Base-by-base conservation (phyloP, 2,329 filamentous ascomycete genomes). In the Dryadomyces quercus-mongolicae region DNA sequence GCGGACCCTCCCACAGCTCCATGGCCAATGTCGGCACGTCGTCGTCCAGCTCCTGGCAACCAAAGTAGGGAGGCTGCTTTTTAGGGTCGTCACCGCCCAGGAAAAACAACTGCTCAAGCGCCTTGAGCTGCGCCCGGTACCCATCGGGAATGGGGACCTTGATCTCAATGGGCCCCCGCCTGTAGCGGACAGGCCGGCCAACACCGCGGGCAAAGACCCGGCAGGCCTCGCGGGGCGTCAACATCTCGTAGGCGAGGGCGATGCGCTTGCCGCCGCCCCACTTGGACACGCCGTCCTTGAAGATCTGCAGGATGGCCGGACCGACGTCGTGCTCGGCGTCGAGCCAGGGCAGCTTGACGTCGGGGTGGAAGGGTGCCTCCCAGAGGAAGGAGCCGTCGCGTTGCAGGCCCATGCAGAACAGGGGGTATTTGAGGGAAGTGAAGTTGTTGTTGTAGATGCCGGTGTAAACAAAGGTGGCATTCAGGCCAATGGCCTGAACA, bases 391-490 rank as follows among this genome's bases (percentile, higher is more conserved):
- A 90, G 18, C 88, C 90, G 62, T 96, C 89, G 1, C 75, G 68
- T 68, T 89, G 84, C 49, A 95, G 73, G 59, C 94, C 89, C 86
- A 96, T 95, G 71, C 91, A 93, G 72, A 97, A 97, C 4, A 97
- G 77, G 1, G 93, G 93, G 65, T 95, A 97, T 1, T 82, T 83
- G 36, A 96, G 76, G 49, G 88, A 93, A 34, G 92, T 97, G 70
- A 97, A 98, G 68, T 98, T 97, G 71, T 97, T 97, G 76, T 97
- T 95, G 75, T 97, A 98, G 63, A 96, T 96, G 56, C 92, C 93
- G 10, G 91, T 89, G 69, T 96, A 96, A 60, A 96, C 85, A 68
- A 95, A 97, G 0, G 92, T 97, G 1, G 91, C 84, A 0, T 88
- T 88, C 12, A 96, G 75, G 10, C 84, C 84, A 44, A 95, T 80